Conservation (phyloP, 768 basidiomycete species). For the Infundibulicybe gibba region DNA sequence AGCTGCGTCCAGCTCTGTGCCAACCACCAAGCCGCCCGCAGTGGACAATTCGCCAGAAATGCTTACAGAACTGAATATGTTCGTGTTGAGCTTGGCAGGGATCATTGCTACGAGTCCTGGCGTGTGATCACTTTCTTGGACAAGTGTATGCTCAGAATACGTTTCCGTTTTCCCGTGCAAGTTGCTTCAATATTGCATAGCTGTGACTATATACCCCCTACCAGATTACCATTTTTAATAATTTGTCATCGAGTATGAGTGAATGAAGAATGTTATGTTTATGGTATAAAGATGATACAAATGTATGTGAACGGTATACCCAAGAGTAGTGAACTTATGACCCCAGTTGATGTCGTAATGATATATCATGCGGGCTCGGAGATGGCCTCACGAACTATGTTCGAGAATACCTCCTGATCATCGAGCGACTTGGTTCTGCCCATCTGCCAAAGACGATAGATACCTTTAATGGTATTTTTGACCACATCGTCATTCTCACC, state of each 20-base stretch:
- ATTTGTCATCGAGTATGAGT: too few relatives aligned
- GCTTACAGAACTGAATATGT: not conserved
- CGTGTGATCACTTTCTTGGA: not conserved
- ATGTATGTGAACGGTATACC: not conserved
- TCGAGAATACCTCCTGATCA: conserved; percentile 32
- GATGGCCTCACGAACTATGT: conserved; percentile 30
- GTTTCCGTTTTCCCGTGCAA: too few relatives aligned
- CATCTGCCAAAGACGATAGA: conserved; percentile 59
- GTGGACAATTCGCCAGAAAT: not conserved
- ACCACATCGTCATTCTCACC: conserved; percentile 33
- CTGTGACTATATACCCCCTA: too few relatives aligned
- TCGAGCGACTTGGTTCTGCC: conserved; percentile 19
- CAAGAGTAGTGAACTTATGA: too few relatives aligned
- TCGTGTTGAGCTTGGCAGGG: conserved; percentile 1
- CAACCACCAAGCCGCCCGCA: too few relatives aligned
- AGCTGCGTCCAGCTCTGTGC: too few relatives aligned
- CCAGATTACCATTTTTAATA: too few relatives aligned
- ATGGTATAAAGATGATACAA: too few relatives aligned
- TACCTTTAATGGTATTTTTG: conserved; percentile 46
- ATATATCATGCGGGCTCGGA: conserved; percentile 4
- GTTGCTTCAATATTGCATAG: too few relatives aligned
- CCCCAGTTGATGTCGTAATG: not conserved
- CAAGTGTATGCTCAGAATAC: too few relatives aligned
- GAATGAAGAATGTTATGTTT: too few relatives aligned
- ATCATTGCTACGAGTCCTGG: not conserved